A percentile compares a stretch with the other conserved stretches of the same genome.
phyloP scores from a whole-genome alignment of 1,284 basidiomycete species.

The Trametes polyzona region DNA sequence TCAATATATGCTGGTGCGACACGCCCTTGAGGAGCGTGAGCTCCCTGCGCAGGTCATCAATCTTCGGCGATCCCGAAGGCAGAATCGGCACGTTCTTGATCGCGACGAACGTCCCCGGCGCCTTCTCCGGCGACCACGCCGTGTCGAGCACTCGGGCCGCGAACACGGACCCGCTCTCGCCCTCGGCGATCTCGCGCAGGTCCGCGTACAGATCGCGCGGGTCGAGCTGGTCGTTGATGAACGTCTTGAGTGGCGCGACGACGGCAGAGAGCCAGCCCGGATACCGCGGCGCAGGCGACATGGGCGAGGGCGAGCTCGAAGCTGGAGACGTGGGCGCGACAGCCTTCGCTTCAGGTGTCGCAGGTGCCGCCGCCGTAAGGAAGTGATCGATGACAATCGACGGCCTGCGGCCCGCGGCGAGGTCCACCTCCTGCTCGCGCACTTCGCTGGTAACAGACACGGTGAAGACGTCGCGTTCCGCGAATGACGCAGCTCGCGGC shows the following conservation, averaged over 20 bases:
- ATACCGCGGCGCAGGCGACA: slow-evolving; percentile 32
- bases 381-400: slow-evolving; percentile 33
- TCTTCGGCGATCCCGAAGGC: slow-evolving; percentile 61
- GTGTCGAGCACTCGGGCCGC: slow-evolving; percentile 54
- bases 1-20: slow-evolving; percentile 62
- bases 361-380: slow-evolving; percentile 16
- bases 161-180: slow-evolving; percentile 76
- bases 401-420: slow-evolving; percentile 21
- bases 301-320: slow-evolving; percentile 28
- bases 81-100: slow-evolving; percentile 72
- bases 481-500: slow-evolving; percentile 29
- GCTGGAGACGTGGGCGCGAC: slow-evolving; percentile 20
- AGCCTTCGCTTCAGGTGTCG: slow-evolving; percentile 15
- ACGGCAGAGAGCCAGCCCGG: slow-evolving; percentile 50
- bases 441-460: slow-evolving; percentile 22
- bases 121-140: slow-evolving; percentile 40
- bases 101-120: slow-evolving; percentile 46
- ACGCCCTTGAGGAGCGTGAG: slow-evolving; percentile 57
- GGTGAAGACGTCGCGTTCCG: slow-evolving; percentile 23
- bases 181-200: slow-evolving; percentile 76
- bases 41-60: slow-evolving; percentile 64
- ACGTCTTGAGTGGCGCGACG: slow-evolving; percentile 63
- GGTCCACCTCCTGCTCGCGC: slow-evolving; percentile 16
- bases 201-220: slow-evolving; percentile 65
- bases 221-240: slow-evolving; percentile 63